These are phyloP conservation scores for Beauveria sp. DNA, from an alignment of 2,329 filamentous ascomycete species.

Conservation along the genomic window DNA sequence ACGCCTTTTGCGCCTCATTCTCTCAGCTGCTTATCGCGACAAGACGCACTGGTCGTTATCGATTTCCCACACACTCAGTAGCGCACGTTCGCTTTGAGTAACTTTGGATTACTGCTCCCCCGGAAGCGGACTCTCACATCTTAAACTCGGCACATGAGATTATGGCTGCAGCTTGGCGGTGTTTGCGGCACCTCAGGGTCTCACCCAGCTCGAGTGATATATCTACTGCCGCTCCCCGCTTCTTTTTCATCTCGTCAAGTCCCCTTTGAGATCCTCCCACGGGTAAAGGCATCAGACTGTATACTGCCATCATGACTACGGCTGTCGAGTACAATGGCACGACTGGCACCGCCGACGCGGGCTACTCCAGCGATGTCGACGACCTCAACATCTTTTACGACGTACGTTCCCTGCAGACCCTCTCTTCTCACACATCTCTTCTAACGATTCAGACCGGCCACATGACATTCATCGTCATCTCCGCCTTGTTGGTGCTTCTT, in stretches of 20 bases:
- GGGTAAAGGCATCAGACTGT: not conserved
- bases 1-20: not conserved
- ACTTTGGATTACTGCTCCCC: not conserved
- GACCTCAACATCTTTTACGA: constrained; percentile 84
- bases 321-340: constrained; percentile 43
- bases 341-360: constrained; percentile 38
- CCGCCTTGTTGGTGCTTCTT: constrained; percentile 72
- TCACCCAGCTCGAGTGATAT: not conserved
- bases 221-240: not conserved
- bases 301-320: constrained; percentile 16
- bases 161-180: not conserved
- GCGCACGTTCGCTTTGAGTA: not conserved
- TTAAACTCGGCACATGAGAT: not conserved
- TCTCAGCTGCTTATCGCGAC: constrained; percentile 8
- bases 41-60: not conserved
- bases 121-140: not conserved
- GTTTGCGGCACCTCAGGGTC: not conserved
- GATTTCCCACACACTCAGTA: constrained; percentile 1
- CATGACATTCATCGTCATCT: constrained; percentile 72
- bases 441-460: constrained; percentile 56
- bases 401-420: constrained; percentile 31
- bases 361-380: constrained; percentile 43
- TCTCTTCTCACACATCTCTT: constrained; percentile 13
- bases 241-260: not conserved
- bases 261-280: not conserved